These are phyloP conservation scores for Neovahlkampfia damariscottae DNA, from an alignment of 78 protist species.

Conservation along the genomic window DNA sequence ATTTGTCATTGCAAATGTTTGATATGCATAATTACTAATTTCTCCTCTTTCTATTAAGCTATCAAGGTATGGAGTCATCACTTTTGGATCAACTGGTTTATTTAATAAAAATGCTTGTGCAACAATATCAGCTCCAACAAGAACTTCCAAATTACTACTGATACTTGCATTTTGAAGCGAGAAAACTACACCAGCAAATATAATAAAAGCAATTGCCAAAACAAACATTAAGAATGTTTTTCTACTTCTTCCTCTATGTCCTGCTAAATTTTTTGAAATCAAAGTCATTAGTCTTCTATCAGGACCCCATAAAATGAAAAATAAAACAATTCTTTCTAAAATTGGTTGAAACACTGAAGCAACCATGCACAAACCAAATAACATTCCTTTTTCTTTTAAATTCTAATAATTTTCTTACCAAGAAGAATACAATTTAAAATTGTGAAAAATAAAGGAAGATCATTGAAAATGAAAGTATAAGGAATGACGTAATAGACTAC, in stretches of 20 bases:
- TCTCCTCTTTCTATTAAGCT: not conserved
- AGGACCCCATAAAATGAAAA: slow-evolving; percentile 13
- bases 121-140: slow-evolving; percentile 60
- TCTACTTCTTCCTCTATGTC: slow-evolving; percentile 49
- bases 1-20: not conserved
- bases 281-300: slow-evolving; percentile 20
- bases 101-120: not conserved
- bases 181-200: slow-evolving; percentile 74
- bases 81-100: not conserved
- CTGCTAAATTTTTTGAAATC: slow-evolving; percentile 50
- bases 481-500: slow-evolving; percentile 68
- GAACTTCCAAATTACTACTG: slow-evolving; percentile 7
- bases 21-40: not conserved
- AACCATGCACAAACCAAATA: slow-evolving; percentile 59
- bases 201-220: slow-evolving; percentile 47
- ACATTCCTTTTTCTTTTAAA: no score
- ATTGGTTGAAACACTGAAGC: slow-evolving; percentile 38
- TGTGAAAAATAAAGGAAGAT: slow-evolving; percentile 41
- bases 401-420: not conserved
- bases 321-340: slow-evolving; percentile 16
- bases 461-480: slow-evolving; percentile 39
- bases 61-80: not conserved
- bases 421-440: slow-evolving; percentile 41
- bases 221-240: slow-evolving; percentile 82
- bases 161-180: slow-evolving; percentile 45